phyloP scores from a whole-genome alignment of 2,329 filamentous ascomycete genomes.

The Xylariaceae sp. region DNA sequence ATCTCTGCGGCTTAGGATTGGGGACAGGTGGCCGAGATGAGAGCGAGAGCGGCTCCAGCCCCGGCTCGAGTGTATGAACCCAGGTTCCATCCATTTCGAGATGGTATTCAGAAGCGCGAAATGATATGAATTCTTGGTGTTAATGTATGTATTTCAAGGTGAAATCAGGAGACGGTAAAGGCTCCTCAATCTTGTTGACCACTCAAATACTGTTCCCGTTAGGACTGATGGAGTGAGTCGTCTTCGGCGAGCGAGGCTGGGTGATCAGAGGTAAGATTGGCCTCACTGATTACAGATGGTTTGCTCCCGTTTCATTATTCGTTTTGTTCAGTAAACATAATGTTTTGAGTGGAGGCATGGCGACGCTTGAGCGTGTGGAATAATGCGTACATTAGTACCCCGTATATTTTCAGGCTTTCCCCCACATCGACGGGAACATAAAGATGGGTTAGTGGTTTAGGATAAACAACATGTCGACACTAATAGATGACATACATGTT shows the following conservation, averaged over 20 bases:
- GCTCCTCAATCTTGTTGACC: not conserved
- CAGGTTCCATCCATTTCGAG: slow-evolving; percentile 29
- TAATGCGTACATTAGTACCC: slow-evolving; percentile 11
- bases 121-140: not conserved
- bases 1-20: slow-evolving; percentile 28
- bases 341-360: slow-evolving; percentile 3
- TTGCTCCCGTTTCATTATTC: slow-evolving; percentile 2
- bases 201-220: not conserved
- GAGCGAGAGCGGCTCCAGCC: slow-evolving; percentile 21
- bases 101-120: not conserved
- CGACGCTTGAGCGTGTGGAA: slow-evolving; percentile 3
- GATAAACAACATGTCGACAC: slow-evolving; percentile 5
- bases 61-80: slow-evolving; percentile 27
- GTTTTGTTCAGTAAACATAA: not conserved
- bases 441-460: slow-evolving; percentile 12
- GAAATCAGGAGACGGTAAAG: not conserved
- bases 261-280: not conserved
- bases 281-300: slow-evolving; percentile 5
- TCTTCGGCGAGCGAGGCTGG: not conserved
- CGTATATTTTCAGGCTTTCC: slow-evolving; percentile 15
- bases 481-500: not conserved
- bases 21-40: slow-evolving; percentile 20
- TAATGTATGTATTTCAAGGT: not conserved
- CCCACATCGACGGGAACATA: slow-evolving; percentile 7
- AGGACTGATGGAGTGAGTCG: not conserved